Conservation (phyloP, 2,329 filamentous ascomycete species). For the Aspergillus intermedius region DNA sequence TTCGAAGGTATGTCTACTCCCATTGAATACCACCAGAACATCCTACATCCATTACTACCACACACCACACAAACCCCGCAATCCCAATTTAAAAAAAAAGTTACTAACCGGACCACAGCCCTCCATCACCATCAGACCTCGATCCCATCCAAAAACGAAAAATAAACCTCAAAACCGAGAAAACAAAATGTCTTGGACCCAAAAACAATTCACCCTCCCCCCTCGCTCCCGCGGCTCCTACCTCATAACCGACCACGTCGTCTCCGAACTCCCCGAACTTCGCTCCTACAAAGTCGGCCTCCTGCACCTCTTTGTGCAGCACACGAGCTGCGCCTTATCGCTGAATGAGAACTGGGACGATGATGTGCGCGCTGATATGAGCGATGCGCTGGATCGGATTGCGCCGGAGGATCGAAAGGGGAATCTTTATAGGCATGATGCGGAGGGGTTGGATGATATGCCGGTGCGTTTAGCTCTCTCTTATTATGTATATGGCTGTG, state of each 20-base stretch:
- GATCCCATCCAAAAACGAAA: background rate
- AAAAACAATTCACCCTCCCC: conserved; percentile 78
- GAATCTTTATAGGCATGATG: conserved; percentile 74
- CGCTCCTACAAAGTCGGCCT: conserved; percentile 75
- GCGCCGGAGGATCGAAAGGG: conserved; percentile 74
- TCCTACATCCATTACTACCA: background rate
- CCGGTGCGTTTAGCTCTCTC: conserved; percentile 50
- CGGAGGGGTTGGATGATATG: conserved; percentile 90
- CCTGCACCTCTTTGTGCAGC: conserved; percentile 87
- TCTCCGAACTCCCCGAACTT: conserved; percentile 69
- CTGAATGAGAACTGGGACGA: conserved; percentile 88
- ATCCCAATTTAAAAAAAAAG: background rate
- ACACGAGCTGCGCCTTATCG: conserved; percentile 83
- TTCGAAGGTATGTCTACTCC: background rate
- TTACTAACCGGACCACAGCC: background rate
- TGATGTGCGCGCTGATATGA: conserved; percentile 91
- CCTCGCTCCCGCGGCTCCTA: conserved; percentile 74
- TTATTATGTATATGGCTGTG: background rate
- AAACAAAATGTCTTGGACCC: conserved; percentile 60
- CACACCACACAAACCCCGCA: background rate
- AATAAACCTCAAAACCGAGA: background rate
- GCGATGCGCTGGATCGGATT: conserved; percentile 83
- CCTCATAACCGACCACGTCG: conserved; percentile 74
- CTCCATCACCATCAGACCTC: background rate
- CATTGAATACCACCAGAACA: background rate